phyloP scores from a whole-genome alignment of 345 rosid species.

The Camelina laxa region DNA sequence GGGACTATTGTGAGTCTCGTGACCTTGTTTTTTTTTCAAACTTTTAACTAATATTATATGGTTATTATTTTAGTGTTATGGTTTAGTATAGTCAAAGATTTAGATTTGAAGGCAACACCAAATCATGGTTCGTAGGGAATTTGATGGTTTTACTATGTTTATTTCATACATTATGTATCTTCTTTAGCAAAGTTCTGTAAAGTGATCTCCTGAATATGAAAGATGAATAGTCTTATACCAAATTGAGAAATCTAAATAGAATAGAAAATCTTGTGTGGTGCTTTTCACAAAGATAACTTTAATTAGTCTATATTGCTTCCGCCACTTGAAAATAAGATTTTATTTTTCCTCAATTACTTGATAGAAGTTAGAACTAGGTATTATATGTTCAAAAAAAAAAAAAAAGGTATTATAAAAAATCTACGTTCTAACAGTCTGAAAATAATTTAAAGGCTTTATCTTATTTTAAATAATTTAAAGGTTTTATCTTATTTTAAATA shows the following conservation, averaged over 20 bases:
- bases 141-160: not conserved
- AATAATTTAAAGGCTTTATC: no score
- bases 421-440: no score
- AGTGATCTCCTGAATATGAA: not conserved
- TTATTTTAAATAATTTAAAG: no score
- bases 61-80: not conserved
- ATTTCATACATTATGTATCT: not conserved
- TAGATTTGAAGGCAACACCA: constrained; percentile 20
- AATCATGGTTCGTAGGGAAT: constrained; percentile 14
- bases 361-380: no score
- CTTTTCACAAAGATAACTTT: not conserved
- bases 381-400: no score
- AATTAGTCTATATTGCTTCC: not conserved
- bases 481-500: no score
- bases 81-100: constrained; percentile 30
- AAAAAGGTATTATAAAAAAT: no score
- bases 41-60: constrained; percentile 6
- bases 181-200: not conserved
- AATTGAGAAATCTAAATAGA: not conserved
- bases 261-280: no score
- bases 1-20: constrained; percentile 40
- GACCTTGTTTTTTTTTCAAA: constrained; percentile 20
- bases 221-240: not conserved
- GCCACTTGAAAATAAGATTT: not conserved
- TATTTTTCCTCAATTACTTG: no score